Percentiles rank a stretch among this genome's conserved stretches.
phyloP scores from a whole-genome alignment of 257 asterid species.

The Ehretia macrophylla region DNA sequence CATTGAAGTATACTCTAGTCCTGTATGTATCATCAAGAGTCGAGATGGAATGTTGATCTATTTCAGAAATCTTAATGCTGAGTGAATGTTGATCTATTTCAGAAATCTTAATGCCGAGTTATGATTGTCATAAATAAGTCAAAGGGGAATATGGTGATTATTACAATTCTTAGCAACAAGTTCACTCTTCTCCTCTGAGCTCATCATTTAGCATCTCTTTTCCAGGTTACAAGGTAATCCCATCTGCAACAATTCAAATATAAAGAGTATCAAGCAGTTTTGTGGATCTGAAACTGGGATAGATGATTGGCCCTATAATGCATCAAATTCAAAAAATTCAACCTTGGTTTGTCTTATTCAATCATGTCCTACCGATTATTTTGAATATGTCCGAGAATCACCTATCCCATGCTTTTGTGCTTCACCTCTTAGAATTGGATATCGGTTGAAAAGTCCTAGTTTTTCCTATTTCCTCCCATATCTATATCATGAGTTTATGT shows the following conservation, averaged over 20 bases:
- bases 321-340: constrained; percentile 18
- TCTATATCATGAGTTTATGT: constrained; percentile 19
- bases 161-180: not conserved
- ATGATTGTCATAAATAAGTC: no score
- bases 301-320: constrained; percentile 14
- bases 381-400: constrained; percentile 33
- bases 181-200: not conserved
- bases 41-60: not conserved
- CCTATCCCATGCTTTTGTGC: constrained; percentile 48
- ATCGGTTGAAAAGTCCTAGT: constrained; percentile 49
- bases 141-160: not conserved
- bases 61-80: not conserved
- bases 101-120: not conserved
- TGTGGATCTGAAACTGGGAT: constrained; percentile 18
- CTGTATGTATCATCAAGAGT: no score
- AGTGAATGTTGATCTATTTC: not conserved
- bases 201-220: constrained; percentile 12
- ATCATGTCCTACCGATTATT: constrained; percentile 36
- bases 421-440: constrained; percentile 45
- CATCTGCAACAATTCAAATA: constrained; percentile 27
- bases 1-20: no score
- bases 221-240: constrained; percentile 40
- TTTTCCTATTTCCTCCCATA: constrained; percentile 40
- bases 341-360: constrained; percentile 22
- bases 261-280: constrained; percentile 25